Base-by-base conservation (phyloP, 1,284 basidiomycete species). In the Apiotrichum veenhuisii region DNA sequence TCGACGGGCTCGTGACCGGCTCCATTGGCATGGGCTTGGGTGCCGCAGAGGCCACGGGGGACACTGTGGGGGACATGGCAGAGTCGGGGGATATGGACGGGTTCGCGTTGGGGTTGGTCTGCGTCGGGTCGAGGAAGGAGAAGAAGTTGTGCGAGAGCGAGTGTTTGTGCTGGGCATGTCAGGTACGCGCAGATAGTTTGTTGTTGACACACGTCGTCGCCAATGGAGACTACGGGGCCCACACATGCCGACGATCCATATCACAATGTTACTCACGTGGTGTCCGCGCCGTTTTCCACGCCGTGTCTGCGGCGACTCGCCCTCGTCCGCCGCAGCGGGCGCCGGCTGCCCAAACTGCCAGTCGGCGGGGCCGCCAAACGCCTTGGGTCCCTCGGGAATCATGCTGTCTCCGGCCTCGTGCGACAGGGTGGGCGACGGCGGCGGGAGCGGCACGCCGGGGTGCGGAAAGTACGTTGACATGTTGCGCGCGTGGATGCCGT, bases 91-190 rank as follows among this genome's bases (percentile, higher is more conserved):
- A 17, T 5, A 11, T 27, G 18, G 68, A 44, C 15, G 55, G 66
- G 4, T 30, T 30, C 30, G 41, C 20, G 65, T 52, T 37, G 1
- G 74, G 72, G 48, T 75, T 72, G 23, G 75, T 76, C 40, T 72
- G 65, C 5, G 74, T 74, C 15, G 87, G 87, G 63, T 89, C 87
- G 58, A 90, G 83, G 68, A 90, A 91, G 0, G 87, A 87, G 78
- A 95, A 95, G 77, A 95, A 92, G 71, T 90, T 92, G 75, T 95
- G 92, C 1, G 91, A 95, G 25, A 94, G 76, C 0, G 91, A 96
- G 75, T 95, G 92, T 70, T 91, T 89, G 70, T 96, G 93, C 75
- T 78, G 57, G 23, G 41, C 15, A 51, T 55, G 34, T 50, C 10
- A 14, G 25, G 14, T 26, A 34, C 53, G 5, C 18, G n/a, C n/a